phyloP scores from a whole-genome alignment of 345 rosid genomes.

The Litchi chinensis region DNA sequence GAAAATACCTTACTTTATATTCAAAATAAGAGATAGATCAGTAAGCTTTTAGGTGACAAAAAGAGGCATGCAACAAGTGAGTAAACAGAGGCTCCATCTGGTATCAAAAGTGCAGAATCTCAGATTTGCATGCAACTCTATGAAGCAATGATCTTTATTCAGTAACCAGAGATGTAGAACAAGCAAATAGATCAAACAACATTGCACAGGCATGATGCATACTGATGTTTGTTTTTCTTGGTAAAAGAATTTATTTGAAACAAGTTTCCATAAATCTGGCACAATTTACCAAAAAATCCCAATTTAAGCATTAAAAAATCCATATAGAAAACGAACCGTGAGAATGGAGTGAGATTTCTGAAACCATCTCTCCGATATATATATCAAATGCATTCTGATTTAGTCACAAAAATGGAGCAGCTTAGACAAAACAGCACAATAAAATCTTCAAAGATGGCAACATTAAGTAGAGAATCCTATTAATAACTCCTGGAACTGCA shows the following conservation, averaged over 20 bases:
- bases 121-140: neutral
- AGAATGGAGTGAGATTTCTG: neutral
- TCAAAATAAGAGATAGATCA: no score
- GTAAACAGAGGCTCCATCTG: neutral
- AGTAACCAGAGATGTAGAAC: neutral
- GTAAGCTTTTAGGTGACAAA: neutral
- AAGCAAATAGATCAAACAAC: neutral
- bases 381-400: neutral
- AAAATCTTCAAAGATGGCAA: neutral
- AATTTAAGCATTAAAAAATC: neutral
- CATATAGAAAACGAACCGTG: neutral
- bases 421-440: neutral
- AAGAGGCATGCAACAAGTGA: neutral
- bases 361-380: neutral
- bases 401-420: neutral
- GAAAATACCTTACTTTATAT: conserved; percentile 13
- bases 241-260: neutral
- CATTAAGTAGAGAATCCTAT: conserved; percentile 1
- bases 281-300: neutral
- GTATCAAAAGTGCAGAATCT: neutral
- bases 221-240: neutral
- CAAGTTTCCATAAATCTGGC: neutral
- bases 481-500: neutral
- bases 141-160: neutral
- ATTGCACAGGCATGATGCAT: neutral